Evolutionary conservation across 2,329 filamentous ascomycete genomes (phyloP), one percentile per base, ranked within the genome.

Genomic region (Cercospora citrullina): DNA sequence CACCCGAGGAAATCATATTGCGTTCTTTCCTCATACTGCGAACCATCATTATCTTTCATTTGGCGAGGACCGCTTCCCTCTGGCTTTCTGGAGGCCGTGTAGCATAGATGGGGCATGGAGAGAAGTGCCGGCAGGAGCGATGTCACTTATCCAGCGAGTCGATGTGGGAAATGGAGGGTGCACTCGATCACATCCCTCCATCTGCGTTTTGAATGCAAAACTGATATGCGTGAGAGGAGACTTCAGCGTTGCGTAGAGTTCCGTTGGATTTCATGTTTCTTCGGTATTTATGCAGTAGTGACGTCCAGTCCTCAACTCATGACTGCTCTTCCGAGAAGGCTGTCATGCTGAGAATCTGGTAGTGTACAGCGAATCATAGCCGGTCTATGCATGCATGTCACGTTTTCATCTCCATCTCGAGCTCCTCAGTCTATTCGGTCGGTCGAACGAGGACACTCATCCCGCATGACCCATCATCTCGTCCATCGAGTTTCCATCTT

Each of bases 351-450:
- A 61, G 42, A 30, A 23, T n/a, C 16, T 55, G 39, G 57, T 65
- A 65, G 42, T 65, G 30, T 65, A 70, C 68, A 70, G 68, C 66
- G 63, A 68, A 68, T 66, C 60, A 39, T 42, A 65, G 39, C 48
- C 57, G 9, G 55, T 65, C 57, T 33, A 65, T 65, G 57, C 42
- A 30, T 60, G 57, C 39, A 30, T 21, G 26, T 36, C 51, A 33
- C 16, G 26, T 58, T 16, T 58, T 7, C 55, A 33, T 33, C 31
- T 33, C 31, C 53, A 36, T 36, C 33, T 36, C 33, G 12, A 5
- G 12, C 33, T 36, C 33, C 14, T 9, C 55, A 21, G 6, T 58
- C 55, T 21, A 26, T 58, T 28, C 30, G 23, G 16, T 26, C 21
- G 48, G 10, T 21, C 8, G 42, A 48, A 16, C 31, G 55, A 16